Evolutionary conservation across 2,329 filamentous ascomycete species (phyloP).

Genomic region (Aspergillus pseudoviridinutans): DNA sequence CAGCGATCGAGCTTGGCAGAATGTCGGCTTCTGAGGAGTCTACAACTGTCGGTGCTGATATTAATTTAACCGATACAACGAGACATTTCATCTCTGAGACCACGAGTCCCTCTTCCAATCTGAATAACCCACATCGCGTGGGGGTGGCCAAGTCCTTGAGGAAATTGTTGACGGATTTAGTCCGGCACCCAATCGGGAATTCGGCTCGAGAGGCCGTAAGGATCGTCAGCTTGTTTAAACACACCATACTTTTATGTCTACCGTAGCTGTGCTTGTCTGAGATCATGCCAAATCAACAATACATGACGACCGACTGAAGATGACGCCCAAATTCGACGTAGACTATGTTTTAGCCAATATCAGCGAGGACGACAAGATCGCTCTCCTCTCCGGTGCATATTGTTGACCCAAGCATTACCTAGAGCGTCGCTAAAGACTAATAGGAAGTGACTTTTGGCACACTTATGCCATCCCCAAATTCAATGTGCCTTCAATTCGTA

Average conservation of each 20-base stretch:
- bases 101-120: neutral
- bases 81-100: neutral
- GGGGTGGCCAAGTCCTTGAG: neutral
- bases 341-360: slow-evolving; percentile 17
- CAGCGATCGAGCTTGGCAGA: no score
- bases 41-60: neutral
- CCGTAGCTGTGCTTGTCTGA: neutral
- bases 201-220: neutral
- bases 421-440: slow-evolving; percentile 1
- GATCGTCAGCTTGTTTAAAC: neutral
- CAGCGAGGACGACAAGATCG: slow-evolving; percentile 18
- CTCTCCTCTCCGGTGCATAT: slow-evolving; percentile 16
- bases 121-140: neutral
- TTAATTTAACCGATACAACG: neutral
- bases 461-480: slow-evolving; percentile 58
- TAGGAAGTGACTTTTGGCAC: slow-evolving; percentile 67
- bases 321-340: slow-evolving; percentile 14
- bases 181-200: neutral
- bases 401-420: neutral
- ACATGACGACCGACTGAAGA: slow-evolving; percentile 1
- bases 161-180: neutral
- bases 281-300: neutral
- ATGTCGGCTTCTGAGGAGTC: no score
- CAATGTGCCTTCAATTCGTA: slow-evolving; percentile 60
- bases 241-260: neutral